Base-by-base conservation (phyloP, 257 asterid species). In the Penstemon barbatus region DNA sequence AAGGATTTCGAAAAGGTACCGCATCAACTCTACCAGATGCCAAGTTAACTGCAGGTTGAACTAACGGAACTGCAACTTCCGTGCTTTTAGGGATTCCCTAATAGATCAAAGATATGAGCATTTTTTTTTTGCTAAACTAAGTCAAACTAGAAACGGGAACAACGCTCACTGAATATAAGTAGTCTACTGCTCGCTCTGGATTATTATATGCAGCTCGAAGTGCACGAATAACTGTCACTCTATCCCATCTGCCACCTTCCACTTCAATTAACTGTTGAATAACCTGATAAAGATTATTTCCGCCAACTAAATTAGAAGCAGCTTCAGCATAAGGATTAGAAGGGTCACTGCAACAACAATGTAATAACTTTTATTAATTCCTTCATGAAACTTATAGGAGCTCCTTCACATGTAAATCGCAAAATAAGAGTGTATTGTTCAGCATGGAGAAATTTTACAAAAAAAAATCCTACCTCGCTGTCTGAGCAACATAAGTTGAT, bases 21-120 rank as follows among this genome's bases (percentile, higher is more conserved):
- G 61, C 68, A 65, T 76, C 54, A 10, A 39, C 73, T 48, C 77
- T 73, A 67, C 71, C 85, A 54, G 81, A 68, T 66, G 77, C 85
- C 45, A 85, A 72, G 70, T 74, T 73, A 42, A 56, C 76, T 41
- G 76, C 83, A 69, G 78, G 71, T 71, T 69, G 88, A 70, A 74
- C 84, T 58, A 83, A 66, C 39, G 95, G 89, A 65, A 78, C 86
- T 36, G 86, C 86, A 72, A 86, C 80, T 83, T 90, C 87, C 43
- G 89, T 69, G 50, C 74, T 80, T 77, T 83, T 90, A 58, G 97
- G 96, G 75, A 88, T 90, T 39, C 96, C 97, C 95, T 90, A 77
- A 37, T 46, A 65, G 46, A 54, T 18, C 10, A 75, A 57, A 76
- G 46, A 39, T 44, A 52, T 71, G 68, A 50, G 45, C 60, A 38